These are phyloP conservation scores for Jasminum sambac DNA, from an alignment of 257 asterid species.

Conservation along the genomic window DNA sequence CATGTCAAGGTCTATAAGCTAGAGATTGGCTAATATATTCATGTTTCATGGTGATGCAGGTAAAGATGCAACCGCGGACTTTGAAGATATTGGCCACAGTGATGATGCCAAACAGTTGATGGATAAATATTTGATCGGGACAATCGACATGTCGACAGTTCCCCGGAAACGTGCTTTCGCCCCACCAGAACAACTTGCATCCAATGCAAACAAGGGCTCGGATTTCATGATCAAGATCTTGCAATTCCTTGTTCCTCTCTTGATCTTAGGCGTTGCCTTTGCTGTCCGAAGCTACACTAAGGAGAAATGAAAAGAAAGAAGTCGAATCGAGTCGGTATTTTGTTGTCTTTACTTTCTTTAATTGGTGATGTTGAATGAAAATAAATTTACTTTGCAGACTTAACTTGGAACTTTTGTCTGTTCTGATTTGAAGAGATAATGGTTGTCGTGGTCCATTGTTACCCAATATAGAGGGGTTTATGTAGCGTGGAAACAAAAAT, in stretches of 20 bases:
- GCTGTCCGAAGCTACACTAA: constrained; percentile 75
- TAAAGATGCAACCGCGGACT: constrained; percentile 82
- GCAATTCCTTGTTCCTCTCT: constrained; percentile 75
- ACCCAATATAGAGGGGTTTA: not conserved
- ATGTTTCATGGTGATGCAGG: constrained; percentile 44
- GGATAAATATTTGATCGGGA: constrained; percentile 69
- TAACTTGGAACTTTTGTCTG: not conserved
- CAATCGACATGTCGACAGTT: constrained; percentile 55
- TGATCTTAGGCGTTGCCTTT: constrained; percentile 76
- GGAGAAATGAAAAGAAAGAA: constrained; percentile 43
- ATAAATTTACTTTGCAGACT: not conserved
- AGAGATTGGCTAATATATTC: constrained; percentile 2
- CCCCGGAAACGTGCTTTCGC: constrained; percentile 57
- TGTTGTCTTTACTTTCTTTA: not conserved
- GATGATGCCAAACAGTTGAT: constrained; percentile 67
- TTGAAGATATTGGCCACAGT: constrained; percentile 84
- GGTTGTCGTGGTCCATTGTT: not conserved
- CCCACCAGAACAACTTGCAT: constrained; percentile 40
- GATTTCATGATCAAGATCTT: constrained; percentile 64
- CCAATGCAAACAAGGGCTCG: constrained; percentile 56
- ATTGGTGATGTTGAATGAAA: constrained; percentile 27
- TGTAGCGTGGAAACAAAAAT: not conserved
- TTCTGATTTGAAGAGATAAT: not conserved
- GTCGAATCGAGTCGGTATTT: not conserved
- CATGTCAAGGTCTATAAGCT: not conserved